phyloP scores from a whole-genome alignment of 2,329 filamentous ascomycete species.

The Pyrenophora graminea region DNA sequence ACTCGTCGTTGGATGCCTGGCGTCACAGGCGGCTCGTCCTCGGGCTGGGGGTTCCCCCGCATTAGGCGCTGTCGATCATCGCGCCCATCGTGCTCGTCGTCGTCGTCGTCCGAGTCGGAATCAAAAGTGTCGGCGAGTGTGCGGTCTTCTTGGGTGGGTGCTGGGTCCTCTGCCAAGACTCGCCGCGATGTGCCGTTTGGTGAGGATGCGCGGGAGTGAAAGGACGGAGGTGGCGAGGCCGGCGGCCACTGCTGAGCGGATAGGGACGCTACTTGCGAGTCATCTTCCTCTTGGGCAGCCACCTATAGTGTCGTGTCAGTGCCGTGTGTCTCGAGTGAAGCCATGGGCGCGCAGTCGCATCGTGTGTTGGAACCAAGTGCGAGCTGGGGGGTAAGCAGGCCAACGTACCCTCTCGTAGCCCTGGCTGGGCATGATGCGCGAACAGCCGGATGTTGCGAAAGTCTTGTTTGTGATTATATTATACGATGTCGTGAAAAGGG shows the following conservation, averaged over 20 bases:
- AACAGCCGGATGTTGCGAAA: conserved; percentile 12
- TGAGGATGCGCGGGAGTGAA: conserved; percentile 81
- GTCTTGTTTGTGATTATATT: background rate
- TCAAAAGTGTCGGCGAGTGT: conserved; percentile 94
- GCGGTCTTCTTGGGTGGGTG: conserved; percentile 66
- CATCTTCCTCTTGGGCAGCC: conserved; percentile 51
- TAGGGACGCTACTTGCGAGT: conserved; percentile 36
- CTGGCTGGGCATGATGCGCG: conserved; percentile 50
- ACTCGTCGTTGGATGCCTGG: conserved; percentile 53
- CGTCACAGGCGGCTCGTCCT: conserved; percentile 28
- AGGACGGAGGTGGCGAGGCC: conserved; percentile 70
- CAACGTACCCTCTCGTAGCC: conserved; percentile 55
- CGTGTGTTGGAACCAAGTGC: conserved; percentile 4
- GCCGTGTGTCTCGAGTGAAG: conserved; percentile 1
- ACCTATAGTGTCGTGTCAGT: conserved; percentile 42
- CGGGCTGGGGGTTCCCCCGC: conserved; percentile 59
- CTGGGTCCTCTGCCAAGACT: conserved; percentile 58
- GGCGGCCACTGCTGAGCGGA: conserved; percentile 45
- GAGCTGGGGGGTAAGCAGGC: conserved; percentile 5
- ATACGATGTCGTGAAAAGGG: background rate
- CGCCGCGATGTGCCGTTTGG: conserved; percentile 55
- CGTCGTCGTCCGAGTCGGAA: conserved; percentile 63
- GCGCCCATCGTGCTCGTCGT: conserved; percentile 66
- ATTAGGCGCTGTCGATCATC: conserved; percentile 88
- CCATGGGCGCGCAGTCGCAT: conserved; percentile 17